Evolutionary conservation across 2,329 filamentous ascomycete genomes (phyloP).

Genomic region (Talaromyces sp.): DNA sequence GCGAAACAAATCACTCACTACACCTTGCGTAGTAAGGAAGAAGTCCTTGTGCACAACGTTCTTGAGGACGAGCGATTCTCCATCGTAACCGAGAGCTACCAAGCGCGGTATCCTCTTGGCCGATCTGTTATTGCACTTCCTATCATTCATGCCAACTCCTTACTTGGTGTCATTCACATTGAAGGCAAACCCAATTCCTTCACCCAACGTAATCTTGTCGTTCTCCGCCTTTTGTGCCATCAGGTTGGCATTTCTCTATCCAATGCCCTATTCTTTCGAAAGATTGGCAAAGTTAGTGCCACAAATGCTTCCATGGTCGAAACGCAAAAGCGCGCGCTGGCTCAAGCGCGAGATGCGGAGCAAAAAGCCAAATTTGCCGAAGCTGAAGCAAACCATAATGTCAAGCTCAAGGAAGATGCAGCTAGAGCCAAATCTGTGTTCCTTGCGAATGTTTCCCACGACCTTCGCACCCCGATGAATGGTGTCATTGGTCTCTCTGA

Average conservation of each 20-base stretch:
- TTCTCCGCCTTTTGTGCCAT: conserved; percentile 56
- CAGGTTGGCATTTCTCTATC: conserved; percentile 62
- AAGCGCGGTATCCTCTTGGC: conserved; percentile 52
- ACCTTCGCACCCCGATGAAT: conserved; percentile 91
- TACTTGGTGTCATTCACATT: conserved; percentile 59
- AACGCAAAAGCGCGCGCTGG: conserved; percentile 59
- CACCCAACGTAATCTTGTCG: conserved; percentile 54
- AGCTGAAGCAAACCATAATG: conserved; percentile 60
- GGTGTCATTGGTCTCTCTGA: conserved; percentile 79
- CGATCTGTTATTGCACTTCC: conserved; percentile 60
- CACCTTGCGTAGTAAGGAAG: conserved; percentile 58
- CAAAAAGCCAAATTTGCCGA: conserved; percentile 62
- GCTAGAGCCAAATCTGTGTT: conserved; percentile 82
- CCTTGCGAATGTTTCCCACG: conserved; percentile 83
- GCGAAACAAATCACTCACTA: conserved; percentile 60
- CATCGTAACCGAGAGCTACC: conserved; percentile 55
- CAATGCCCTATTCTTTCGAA: conserved; percentile 59
- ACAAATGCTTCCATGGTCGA: conserved; percentile 63
- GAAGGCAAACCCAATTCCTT: conserved; percentile 62
- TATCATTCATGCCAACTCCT: conserved; percentile 55
- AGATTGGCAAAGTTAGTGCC: conserved; percentile 58
- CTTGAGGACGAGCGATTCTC: conserved; percentile 63
- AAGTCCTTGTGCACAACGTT: conserved; percentile 60
- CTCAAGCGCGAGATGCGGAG: conserved; percentile 58
- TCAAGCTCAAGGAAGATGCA: conserved; percentile 63